Conservation (phyloP, 805 yeast genomes). For the Candida endomychidarum region DNA sequence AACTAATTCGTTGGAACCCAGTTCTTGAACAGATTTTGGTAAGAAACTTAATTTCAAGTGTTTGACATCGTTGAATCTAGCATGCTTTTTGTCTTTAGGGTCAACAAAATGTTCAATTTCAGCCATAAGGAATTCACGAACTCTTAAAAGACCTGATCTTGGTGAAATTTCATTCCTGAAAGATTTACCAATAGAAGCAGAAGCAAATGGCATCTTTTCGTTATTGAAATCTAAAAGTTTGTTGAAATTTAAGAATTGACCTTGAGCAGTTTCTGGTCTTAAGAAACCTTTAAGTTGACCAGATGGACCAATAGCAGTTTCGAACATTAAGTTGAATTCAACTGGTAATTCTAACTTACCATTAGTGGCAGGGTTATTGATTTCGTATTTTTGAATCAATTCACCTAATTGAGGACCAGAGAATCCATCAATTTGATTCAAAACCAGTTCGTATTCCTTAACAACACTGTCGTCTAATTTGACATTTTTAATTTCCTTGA, state of each 20-base stretch:
- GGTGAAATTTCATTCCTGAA: slow-evolving; percentile 99
- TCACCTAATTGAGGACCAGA: slow-evolving; percentile 92
- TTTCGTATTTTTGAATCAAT: slow-evolving; percentile 76
- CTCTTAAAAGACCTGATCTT: slow-evolving; percentile 95
- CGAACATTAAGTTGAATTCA: slow-evolving; percentile 98
- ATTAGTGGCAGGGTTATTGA: slow-evolving; percentile 89
- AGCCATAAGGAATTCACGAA: slow-evolving; percentile 98
- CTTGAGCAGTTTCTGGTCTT: slow-evolving; percentile 99
- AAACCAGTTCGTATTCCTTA: slow-evolving; percentile 76
- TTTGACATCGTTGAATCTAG: slow-evolving; percentile 72
- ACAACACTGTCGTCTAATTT: slow-evolving; percentile 81
- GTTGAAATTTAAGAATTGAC: slow-evolving; percentile 94
- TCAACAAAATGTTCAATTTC: slow-evolving; percentile 99
- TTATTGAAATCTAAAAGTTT: slow-evolving; percentile 93
- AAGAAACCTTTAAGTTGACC: slow-evolving; percentile 93
- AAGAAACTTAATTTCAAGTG: slow-evolving; percentile 73
- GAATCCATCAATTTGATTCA: slow-evolving; percentile 94
- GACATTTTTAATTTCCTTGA: slow-evolving; percentile 87
- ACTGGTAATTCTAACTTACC: slow-evolving; percentile 84
- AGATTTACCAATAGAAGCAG: slow-evolving; percentile 97
- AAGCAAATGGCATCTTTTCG: slow-evolving; percentile 98
- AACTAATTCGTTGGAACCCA: slow-evolving; percentile 71
- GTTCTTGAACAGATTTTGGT: slow-evolving; percentile 84
- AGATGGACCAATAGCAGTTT: slow-evolving; percentile 98
- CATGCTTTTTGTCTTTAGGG: slow-evolving; percentile 82